Evolutionary conservation across 192 early-diverging fungal genomes (phyloP), one percentile per base, ranked within the genome.

Genomic region (Chytriomyces sp.): DNA sequence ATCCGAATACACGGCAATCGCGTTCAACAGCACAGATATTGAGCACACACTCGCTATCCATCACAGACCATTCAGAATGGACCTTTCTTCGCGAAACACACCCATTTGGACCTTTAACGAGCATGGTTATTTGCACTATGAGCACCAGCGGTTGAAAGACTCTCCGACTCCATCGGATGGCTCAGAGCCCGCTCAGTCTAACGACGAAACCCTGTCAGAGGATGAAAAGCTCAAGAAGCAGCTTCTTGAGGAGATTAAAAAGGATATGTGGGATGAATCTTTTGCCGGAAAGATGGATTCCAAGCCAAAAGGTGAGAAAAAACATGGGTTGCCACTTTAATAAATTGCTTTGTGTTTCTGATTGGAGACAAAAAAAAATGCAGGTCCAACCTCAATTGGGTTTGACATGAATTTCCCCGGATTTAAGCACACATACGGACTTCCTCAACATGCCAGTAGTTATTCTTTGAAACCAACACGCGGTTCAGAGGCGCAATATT

Each of bases 371-470:
- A 60, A 60, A 60, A 60, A 60, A n/a, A 1, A 60, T 35, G 13
- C 66, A 94, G 93, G 97, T 1, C 96, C 97, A 24, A 91, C 93
- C 70, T 98, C 97, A 0, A 90, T 98, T 82, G 97, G 93, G 16
- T 81, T 99, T 75, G 98, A 99, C 82, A 86, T 99, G 23, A 82
- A 88, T 13, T 99, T 99, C 81, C 90, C 89, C 60, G 94, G 93
- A 8, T 92, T 90, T 71, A 77, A 80, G 49, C 91, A 99, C 81
- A 92, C 97, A 11, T 99, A 98, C 80, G 98, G 98, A 53, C 91
- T 99, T 69, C 96, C 98, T 0, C 93, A 98, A 83, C 98, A 99
- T 77, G 91, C 96, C 1, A 80, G 94, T 57, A 84, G 86, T n/a
- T 90, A 95, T 79, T 91, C 92, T 20, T 89, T 99, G 60, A 94